Percentiles rank a stretch among this genome's conserved stretches.
Conservation (phyloP, 2,329 filamentous ascomycete genomes). For the Fusarium domesticum region DNA sequence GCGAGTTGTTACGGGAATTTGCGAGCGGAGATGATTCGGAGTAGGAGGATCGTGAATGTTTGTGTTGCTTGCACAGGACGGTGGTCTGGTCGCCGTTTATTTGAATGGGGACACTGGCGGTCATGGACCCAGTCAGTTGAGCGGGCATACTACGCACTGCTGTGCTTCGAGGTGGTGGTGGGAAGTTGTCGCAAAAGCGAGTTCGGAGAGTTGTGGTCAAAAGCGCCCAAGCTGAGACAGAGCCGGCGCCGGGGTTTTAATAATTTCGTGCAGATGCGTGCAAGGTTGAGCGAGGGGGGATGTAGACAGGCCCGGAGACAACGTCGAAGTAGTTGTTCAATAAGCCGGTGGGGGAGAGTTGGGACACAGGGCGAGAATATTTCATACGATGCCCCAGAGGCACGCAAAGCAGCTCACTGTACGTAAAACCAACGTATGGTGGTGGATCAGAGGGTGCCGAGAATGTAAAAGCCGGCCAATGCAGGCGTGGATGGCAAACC, state of each 20-base stretch:
- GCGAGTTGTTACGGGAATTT: slow-evolving; percentile 55
- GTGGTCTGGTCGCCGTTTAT: slow-evolving; percentile 36
- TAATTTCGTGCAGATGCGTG: slow-evolving; percentile 11
- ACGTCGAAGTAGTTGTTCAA: slow-evolving; percentile 26
- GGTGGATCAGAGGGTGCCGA: slow-evolving; percentile 31
- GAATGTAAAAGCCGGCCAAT: slow-evolving; percentile 29
- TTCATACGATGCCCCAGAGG: slow-evolving; percentile 16
- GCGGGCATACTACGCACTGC: slow-evolving; percentile 37
- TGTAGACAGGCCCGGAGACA: slow-evolving; percentile 22
- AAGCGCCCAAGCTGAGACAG: slow-evolving; percentile 21
- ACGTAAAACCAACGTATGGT: slow-evolving; percentile 37
- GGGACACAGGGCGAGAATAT: slow-evolving; percentile 16
- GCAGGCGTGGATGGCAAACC: slow-evolving; percentile 24
- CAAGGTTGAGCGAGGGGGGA: slow-evolving; percentile 11
- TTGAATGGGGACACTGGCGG: slow-evolving; percentile 39
- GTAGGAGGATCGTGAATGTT: slow-evolving; percentile 61
- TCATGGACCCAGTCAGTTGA: slow-evolving; percentile 39
- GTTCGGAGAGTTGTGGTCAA: slow-evolving; percentile 14
- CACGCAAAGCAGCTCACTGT: slow-evolving; percentile 25
- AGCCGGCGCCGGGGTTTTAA: slow-evolving; percentile 20
- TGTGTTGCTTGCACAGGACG: slow-evolving; percentile 47
- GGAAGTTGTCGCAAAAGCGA: slow-evolving; percentile 19
- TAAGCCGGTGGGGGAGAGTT: slow-evolving; percentile 21
- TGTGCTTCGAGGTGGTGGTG: slow-evolving; percentile 16
- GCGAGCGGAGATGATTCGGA: slow-evolving; percentile 57